phyloP scores from a whole-genome alignment of 148 eudicot species.

The Vaccinium corymbosum region DNA sequence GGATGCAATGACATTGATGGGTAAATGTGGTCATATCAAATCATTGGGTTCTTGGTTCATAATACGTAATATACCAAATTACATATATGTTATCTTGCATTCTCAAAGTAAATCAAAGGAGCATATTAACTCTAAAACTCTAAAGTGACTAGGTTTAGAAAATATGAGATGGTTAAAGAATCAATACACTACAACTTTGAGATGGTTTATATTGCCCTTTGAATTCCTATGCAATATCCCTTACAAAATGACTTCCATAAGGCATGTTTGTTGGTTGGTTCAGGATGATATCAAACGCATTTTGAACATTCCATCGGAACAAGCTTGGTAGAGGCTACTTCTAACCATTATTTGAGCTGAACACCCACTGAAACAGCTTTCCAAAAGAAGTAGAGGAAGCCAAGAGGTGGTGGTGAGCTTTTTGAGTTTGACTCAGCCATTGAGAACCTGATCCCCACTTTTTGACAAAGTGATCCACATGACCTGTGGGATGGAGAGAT shows the following conservation, averaged over 20 bases:
- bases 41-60: too few relatives aligned
- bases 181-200: too few relatives aligned
- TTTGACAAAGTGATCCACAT: not conserved
- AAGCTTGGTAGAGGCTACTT: not conserved
- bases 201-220: too few relatives aligned
- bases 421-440: not conserved
- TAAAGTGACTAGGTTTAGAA: too few relatives aligned
- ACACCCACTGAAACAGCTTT: not conserved
- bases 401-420: not conserved
- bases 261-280: not conserved
- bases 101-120: too few relatives aligned
- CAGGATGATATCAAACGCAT: not conserved
- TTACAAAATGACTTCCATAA: not conserved
- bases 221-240: too few relatives aligned
- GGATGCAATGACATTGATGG: too few relatives aligned
- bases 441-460: not conserved
- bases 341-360: not conserved
- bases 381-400: not conserved
- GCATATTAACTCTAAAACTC: too few relatives aligned
- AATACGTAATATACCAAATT: too few relatives aligned
- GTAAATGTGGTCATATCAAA: too few relatives aligned
- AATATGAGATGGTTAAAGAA: too few relatives aligned
- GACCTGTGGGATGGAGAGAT: not conserved
- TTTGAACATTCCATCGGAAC: not conserved
- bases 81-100: too few relatives aligned